phyloP scores from a whole-genome alignment of 2,329 filamentous ascomycete genomes.

The Sodiomyces alkalinus region DNA sequence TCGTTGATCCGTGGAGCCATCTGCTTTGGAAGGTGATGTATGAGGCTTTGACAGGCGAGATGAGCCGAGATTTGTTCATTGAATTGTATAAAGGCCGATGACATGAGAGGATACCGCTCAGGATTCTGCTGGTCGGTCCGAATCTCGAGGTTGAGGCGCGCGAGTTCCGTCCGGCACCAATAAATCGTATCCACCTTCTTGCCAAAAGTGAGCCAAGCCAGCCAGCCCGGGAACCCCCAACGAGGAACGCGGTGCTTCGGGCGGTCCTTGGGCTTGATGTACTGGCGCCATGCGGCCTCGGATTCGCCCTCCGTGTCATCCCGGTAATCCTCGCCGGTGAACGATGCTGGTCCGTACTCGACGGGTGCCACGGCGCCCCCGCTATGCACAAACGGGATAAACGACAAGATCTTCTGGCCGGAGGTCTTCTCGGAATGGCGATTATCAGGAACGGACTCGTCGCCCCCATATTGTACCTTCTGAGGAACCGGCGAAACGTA shows the following conservation, averaged over 20 bases:
- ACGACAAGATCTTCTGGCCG: constrained; percentile 33
- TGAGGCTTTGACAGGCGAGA: constrained; percentile 90
- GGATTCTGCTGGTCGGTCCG: constrained; percentile 76
- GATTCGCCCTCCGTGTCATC: constrained; percentile 49
- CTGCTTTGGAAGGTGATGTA: constrained; percentile 79
- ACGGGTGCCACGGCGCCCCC: constrained; percentile 17
- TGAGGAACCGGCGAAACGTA: constrained; percentile 48
- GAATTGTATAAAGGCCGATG: constrained; percentile 95
- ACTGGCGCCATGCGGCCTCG: constrained; percentile 55
- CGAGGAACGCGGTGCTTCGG: constrained; percentile 66
- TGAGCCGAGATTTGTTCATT: constrained; percentile 95
- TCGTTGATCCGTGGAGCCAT: constrained; percentile 92
- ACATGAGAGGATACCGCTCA: constrained; percentile 82
- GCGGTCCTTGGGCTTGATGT: constrained; percentile 65
- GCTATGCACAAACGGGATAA: constrained; percentile 35
- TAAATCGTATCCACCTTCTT: constrained; percentile 94
- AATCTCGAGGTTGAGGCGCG: constrained; percentile 80
- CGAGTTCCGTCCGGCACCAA: constrained; percentile 74
- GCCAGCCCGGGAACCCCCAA: constrained; percentile 46
- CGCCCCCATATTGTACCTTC: no score
- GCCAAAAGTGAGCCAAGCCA: constrained; percentile 56
- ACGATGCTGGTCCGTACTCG: constrained; percentile 49
- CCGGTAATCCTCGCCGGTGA: constrained; percentile 37
- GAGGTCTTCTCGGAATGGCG: constrained; percentile 33
- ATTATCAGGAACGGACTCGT: no score